These are phyloP conservation scores for Neonectria faginata DNA, from an alignment of 2,329 filamentous ascomycete genomes.

Conservation along the genomic window DNA sequence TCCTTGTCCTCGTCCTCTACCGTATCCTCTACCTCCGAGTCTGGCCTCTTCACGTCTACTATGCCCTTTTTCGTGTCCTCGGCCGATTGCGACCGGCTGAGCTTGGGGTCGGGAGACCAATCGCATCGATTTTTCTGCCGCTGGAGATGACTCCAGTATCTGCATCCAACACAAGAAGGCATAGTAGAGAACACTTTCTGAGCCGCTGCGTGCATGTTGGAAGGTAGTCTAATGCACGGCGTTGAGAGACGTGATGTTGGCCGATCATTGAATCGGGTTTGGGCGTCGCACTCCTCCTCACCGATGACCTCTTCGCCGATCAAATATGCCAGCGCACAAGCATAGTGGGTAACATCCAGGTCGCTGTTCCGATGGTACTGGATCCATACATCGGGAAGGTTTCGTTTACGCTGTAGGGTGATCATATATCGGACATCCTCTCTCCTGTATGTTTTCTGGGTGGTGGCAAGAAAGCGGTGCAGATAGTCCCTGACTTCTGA, in stretches of 20 bases:
- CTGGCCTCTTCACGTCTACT: constrained; percentile 23
- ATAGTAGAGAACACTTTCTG: constrained; percentile 37
- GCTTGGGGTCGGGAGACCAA: constrained; percentile 30
- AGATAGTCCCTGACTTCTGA: constrained; percentile 39
- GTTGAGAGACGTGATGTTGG: constrained; percentile 40
- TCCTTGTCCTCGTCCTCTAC: constrained; percentile 12
- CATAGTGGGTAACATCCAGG: constrained; percentile 42
- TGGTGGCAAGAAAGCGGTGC: constrained; percentile 35
- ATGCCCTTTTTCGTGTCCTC: not conserved
- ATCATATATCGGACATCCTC: constrained; percentile 43
- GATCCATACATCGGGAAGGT: constrained; percentile 46
- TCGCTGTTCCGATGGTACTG: constrained; percentile 32
- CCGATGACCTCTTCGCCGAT: constrained; percentile 45
- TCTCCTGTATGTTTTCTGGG: constrained; percentile 36
- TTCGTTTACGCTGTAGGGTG: constrained; percentile 38
- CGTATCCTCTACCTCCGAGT: not conserved
- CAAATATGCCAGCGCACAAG: constrained; percentile 49
- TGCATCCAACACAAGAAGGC: constrained; percentile 48
- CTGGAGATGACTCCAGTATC: constrained; percentile 45
- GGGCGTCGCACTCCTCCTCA: constrained; percentile 32
- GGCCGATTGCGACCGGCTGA: not conserved
- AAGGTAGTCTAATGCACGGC: constrained; percentile 46
- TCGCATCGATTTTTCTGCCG: constrained; percentile 45
- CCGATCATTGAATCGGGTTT: constrained; percentile 5
- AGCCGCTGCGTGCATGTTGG: constrained; percentile 30